These are phyloP conservation scores for Clarireedia hainanense DNA, from an alignment of 2,329 filamentous ascomycete genomes.

Conservation along the genomic window DNA sequence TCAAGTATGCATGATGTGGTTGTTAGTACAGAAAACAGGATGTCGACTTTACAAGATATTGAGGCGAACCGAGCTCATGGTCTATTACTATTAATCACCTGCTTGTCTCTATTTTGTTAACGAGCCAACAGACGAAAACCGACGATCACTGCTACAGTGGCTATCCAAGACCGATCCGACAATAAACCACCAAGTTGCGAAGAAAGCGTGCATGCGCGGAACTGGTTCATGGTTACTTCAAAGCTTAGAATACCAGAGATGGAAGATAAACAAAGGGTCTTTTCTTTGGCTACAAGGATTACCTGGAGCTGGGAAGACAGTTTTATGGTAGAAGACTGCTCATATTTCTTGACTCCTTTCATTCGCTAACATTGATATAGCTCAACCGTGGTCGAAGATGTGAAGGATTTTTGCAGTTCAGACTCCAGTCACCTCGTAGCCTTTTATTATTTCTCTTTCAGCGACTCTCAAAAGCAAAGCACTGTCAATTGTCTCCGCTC, in stretches of 20 bases:
- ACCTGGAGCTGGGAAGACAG: background rate
- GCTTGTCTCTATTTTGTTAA: background rate
- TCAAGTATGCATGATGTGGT: background rate
- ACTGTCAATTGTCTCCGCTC: background rate
- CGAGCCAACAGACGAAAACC: background rate
- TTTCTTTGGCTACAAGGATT: background rate
- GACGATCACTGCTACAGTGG: background rate
- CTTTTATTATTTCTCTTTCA: conserved; percentile 2
- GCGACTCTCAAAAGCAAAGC: background rate
- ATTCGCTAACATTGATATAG: background rate
- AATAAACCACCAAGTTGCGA: background rate
- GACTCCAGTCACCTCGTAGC: background rate
- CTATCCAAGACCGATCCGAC: background rate
- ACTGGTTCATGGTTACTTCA: background rate
- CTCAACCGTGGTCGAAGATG: background rate
- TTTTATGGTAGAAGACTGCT: background rate
- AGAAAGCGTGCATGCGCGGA: background rate
- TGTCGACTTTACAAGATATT: background rate
- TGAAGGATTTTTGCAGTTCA: background rate
- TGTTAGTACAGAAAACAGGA: background rate
- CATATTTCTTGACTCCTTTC: background rate
- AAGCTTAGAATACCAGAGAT: background rate
- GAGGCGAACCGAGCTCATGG: background rate
- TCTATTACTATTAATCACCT: background rate
- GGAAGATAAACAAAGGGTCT: background rate